Percentiles rank a stretch among this genome's conserved stretches.
Evolutionary conservation across 2,329 filamentous ascomycete genomes (phyloP).

Genomic region (Apiospora marii): DNA sequence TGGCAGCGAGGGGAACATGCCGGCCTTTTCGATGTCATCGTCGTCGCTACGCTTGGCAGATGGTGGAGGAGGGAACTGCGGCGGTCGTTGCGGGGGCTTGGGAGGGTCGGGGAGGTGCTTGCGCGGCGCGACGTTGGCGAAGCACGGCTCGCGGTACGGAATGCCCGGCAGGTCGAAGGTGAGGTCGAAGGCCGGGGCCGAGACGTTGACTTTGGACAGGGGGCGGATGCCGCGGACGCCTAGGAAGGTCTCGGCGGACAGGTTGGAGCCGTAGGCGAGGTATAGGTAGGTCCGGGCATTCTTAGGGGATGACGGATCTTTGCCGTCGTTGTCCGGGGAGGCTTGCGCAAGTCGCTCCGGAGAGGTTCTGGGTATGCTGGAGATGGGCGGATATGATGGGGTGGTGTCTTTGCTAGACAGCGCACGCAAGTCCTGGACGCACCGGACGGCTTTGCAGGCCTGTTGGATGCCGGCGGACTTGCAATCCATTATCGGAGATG

Average conservation of each 20-base stretch:
- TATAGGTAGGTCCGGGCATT: constrained; percentile 69
- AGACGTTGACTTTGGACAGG: constrained; percentile 80
- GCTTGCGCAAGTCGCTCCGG: constrained; percentile 48
- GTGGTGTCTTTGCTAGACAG: constrained; percentile 9
- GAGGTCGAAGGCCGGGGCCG: constrained; percentile 78
- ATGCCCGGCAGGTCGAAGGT: constrained; percentile 87
- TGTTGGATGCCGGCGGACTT: not conserved
- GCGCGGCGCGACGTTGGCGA: constrained; percentile 79
- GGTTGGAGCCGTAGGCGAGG: constrained; percentile 91
- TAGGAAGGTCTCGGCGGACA: constrained; percentile 80
- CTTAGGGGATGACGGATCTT: not conserved
- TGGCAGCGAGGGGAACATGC: constrained; percentile 30
- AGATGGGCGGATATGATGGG: constrained; percentile 36
- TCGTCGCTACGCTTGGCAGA: not conserved
- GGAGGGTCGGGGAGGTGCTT: constrained; percentile 48
- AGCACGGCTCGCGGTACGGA: constrained; percentile 90
- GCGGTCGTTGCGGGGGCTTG: constrained; percentile 40
- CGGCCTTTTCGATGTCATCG: not conserved
- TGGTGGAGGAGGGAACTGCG: constrained; percentile 39
- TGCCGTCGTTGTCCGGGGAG: constrained; percentile 27
- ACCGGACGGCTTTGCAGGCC: constrained; percentile 11
- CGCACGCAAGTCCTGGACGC: not conserved
- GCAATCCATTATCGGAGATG: not conserved
- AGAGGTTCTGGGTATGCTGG: constrained; percentile 48
- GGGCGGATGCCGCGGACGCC: constrained; percentile 81